Evolutionary conservation across 2,329 filamentous ascomycete genomes (phyloP).

Genomic region (Dendryphion nanum): DNA sequence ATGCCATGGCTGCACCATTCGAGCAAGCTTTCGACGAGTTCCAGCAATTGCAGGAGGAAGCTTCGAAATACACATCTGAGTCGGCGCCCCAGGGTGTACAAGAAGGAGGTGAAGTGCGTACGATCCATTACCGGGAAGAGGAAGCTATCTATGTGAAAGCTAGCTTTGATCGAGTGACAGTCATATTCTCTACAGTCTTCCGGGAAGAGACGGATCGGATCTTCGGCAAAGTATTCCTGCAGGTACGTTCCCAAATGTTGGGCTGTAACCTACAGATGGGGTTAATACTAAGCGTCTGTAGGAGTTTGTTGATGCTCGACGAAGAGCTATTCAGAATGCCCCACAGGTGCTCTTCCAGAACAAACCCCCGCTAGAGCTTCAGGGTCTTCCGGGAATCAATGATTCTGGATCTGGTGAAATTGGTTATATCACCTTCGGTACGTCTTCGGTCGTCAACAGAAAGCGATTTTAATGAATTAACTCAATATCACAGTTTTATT

Average conservation of each 20-base stretch:
- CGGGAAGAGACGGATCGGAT: constrained; percentile 96
- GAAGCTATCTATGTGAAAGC: constrained; percentile 99
- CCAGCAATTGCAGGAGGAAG: constrained; percentile 79
- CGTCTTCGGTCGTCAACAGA: no score
- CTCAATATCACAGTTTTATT: constrained; percentile 70
- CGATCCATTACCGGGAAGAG: constrained; percentile 97
- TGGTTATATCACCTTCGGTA: constrained; percentile 98
- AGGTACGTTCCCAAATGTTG: constrained; percentile 42
- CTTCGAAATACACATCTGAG: constrained; percentile 89
- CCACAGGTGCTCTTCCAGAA: constrained; percentile 96
- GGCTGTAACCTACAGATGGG: background rate
- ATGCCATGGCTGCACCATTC: constrained; percentile 98
- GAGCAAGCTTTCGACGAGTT: constrained; percentile 96
- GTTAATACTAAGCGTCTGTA: constrained; percentile 15
- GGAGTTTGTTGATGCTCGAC: constrained; percentile 95
- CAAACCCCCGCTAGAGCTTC: constrained; percentile 87
- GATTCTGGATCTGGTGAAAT: constrained; percentile 74
- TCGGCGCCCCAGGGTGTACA: constrained; percentile 85
- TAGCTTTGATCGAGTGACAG: constrained; percentile 93
- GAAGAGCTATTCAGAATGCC: constrained; percentile 95
- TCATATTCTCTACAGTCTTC: constrained; percentile 99
- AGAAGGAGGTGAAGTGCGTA: constrained; percentile 90
- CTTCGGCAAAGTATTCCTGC: constrained; percentile 96
- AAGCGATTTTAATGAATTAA: background rate
- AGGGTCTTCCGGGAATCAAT: constrained; percentile 80